Base-by-base conservation (phyloP, 768 basidiomycete genomes). In the Kondoa malvinella region DNA sequence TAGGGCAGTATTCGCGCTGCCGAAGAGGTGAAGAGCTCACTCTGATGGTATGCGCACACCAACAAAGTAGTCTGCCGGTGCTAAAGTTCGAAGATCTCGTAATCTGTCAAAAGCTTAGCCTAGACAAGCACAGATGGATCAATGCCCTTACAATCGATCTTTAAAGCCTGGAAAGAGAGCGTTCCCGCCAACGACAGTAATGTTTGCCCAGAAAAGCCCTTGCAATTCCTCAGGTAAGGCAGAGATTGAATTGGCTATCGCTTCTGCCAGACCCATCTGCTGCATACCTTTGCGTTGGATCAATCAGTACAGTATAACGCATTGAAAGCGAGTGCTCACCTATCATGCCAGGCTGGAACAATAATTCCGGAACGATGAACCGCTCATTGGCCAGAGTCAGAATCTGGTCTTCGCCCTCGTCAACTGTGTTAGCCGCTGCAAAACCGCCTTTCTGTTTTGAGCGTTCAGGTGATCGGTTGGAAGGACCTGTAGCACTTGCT, bases 151-250 rank as follows among this genome's bases (percentile, higher is more conserved):
- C 92, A 96, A 77, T 78, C 92, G 79, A 64, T 81, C 77, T 26
- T 82, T 81, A 72, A 96, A 86, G 3, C 86, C 87, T 57, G 84
- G 80, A 71, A 92, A 84, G 72, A 83, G 83, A 17, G 84, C 83
- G 76, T 83, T 87, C 16, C 92, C 92, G 62, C 92, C 92, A 73
- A 91, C 83, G 71, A 94, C 78, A 15, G 87, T 88, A 69, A 97
- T 91, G 76, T 96, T 89, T 34, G 85, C 84, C 91, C 91, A 97
- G 77, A 91, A 95, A 86, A 97, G 84, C 34, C 89, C 92, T 72
- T 86, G 88, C 29, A 92, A 73, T 73, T 92, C 89, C 64, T 81
- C 79, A 0, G 89, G 89, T 68, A 96, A 83, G 32, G 82, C 77
- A 0, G 82, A 80, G 74, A 97, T 90, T 67, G 86, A 86, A 66